Percentiles rank a stretch among this genome's conserved stretches.
Evolutionary conservation across 108 stramenopile genomes (phyloP).

Genomic region (Cyclostephanos tholiformis): DNA sequence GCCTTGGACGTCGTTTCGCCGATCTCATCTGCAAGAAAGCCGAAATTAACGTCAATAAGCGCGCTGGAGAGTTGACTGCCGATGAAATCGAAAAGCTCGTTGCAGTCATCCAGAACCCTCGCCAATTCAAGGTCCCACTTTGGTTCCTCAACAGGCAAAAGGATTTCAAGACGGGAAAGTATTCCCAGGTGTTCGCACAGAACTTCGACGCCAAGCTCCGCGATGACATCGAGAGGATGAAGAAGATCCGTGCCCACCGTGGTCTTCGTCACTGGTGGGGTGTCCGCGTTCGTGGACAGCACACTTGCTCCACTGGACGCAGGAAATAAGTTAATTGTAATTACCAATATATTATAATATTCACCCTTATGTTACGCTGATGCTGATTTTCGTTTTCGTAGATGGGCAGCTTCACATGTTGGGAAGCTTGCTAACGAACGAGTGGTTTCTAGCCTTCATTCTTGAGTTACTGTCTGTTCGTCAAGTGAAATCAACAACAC

Average conservation of each 20-base stretch:
- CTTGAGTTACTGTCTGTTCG: not conserved
- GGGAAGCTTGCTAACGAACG: not conserved
- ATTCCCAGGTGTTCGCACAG: slow-evolving; percentile 97
- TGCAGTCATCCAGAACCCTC: slow-evolving; percentile 98
- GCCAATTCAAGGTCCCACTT: slow-evolving; percentile 98
- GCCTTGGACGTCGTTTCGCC: slow-evolving; percentile 98
- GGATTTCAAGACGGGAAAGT: slow-evolving; percentile 99
- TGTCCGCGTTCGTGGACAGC: slow-evolving; percentile 99
- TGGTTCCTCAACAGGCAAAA: slow-evolving; percentile 99
- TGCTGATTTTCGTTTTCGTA: not conserved
- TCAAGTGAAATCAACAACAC: not conserved
- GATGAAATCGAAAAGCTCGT: slow-evolving; percentile 99
- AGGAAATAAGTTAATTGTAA: slow-evolving; percentile 55
- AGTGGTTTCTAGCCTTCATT: not conserved
- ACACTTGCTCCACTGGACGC: slow-evolving; percentile 99
- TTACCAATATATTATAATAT: not conserved
- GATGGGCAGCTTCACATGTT: not conserved
- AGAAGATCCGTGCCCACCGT: slow-evolving; percentile 98
- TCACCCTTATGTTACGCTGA: not conserved
- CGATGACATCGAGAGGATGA: slow-evolving; percentile 98
- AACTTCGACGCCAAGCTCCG: slow-evolving; percentile 97
- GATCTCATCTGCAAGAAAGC: slow-evolving; percentile 99
- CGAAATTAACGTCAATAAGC: slow-evolving; percentile 98
- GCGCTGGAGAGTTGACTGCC: slow-evolving; percentile 98
- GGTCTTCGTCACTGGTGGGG: slow-evolving; percentile 99